Conservation (phyloP, 768 basidiomycete genomes). For the Collybia nuda region DNA sequence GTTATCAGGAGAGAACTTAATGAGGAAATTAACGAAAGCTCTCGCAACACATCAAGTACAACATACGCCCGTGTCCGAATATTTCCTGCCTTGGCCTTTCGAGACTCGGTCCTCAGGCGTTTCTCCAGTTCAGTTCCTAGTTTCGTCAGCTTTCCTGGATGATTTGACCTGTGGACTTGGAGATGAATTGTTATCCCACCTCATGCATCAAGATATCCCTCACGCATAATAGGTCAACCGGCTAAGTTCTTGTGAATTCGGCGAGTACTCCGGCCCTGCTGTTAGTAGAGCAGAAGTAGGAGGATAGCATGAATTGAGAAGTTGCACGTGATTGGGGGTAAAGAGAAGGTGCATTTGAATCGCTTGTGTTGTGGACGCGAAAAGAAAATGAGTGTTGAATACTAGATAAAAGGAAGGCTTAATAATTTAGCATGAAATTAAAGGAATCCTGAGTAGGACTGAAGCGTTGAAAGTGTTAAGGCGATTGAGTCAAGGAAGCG, state of each 20-base stretch:
- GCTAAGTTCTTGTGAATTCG: constrained; percentile 84
- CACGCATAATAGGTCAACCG: constrained; percentile 83
- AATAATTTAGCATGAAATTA: constrained; percentile 9
- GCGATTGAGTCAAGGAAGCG: constrained; percentile 4
- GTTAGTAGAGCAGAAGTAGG: constrained; percentile 71
- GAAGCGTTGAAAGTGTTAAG: neutral
- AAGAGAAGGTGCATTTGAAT: constrained; percentile 68
- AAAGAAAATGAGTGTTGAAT: constrained; percentile 13
- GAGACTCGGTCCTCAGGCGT: constrained; percentile 59
- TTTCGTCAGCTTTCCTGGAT: constrained; percentile 78
- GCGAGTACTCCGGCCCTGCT: constrained; percentile 74
- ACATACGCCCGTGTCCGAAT: constrained; percentile 77
- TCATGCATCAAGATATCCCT: constrained; percentile 10
- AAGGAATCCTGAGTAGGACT: constrained; percentile 3
- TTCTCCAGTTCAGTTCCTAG: constrained; percentile 78
- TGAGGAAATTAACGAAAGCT: constrained; percentile 2
- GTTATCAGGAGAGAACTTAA: constrained; percentile 77
- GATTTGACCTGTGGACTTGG: constrained; percentile 52
- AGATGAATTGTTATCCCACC: neutral
- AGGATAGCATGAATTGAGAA: constrained; percentile 87
- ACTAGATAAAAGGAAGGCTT: constrained; percentile 5
- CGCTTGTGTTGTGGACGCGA: neutral
- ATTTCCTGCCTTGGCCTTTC: constrained; percentile 75
- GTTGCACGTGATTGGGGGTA: constrained; percentile 80
- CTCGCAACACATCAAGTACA: neutral